A percentile compares a stretch with the other conserved stretches of the same genome.
Conservation (phyloP, 148 eudicot genomes). For the Pouteria glomerata region DNA sequence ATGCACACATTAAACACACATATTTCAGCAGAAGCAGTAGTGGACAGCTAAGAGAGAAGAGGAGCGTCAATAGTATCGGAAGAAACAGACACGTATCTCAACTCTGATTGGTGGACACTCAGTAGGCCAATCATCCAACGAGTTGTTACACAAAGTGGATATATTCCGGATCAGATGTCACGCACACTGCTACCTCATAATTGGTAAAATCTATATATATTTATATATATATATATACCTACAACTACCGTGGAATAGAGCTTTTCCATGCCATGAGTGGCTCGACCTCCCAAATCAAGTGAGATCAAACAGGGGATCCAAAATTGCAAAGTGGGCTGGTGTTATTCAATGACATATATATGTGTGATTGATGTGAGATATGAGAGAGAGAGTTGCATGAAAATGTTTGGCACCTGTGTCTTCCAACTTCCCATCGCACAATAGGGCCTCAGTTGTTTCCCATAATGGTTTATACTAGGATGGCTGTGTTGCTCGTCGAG, state of each 20-base stretch:
- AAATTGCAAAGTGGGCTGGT: too few species aligned
- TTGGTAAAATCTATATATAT: background rate
- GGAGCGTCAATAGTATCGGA: background rate
- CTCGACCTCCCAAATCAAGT: too few species aligned
- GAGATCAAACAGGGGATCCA: too few species aligned
- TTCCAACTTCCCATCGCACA: background rate
- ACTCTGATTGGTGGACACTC: background rate
- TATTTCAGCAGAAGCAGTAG: background rate
- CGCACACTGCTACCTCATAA: background rate
- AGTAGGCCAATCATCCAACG: background rate
- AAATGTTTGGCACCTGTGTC: background rate
- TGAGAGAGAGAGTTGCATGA: background rate
- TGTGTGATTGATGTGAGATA: background rate
- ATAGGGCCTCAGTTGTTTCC: background rate
- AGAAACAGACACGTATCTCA: background rate
- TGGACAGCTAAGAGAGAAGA: background rate
- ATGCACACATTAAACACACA: background rate
- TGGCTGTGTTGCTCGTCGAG: background rate
- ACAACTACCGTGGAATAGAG: too few species aligned
- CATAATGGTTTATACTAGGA: background rate
- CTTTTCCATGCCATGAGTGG: too few species aligned
- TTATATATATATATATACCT: too few species aligned
- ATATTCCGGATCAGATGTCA: slow-evolving; percentile 2
- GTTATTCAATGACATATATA: background rate
- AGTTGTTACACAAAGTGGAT: background rate